Evolutionary conservation across 805 yeast genomes (phyloP), one percentile per base, ranked within the genome.

Genomic region (Kazachstania psychrophila): DNA sequence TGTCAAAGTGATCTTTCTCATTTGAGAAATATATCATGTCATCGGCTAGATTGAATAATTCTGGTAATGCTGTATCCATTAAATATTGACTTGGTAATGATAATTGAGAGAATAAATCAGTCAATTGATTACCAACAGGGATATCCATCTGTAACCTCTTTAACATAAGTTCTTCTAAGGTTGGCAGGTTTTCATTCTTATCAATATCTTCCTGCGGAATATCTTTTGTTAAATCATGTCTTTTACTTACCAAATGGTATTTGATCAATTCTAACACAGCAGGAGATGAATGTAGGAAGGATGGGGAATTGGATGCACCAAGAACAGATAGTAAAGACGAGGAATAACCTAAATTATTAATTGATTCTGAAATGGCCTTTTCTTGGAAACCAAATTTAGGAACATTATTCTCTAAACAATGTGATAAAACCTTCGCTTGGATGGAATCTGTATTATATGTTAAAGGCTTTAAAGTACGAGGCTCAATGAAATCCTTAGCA

Each of bases 11-110:
- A 45, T 77, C 77, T 15, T 92, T 72, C 54, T 88, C 96, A 9
- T 88, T 92, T 0, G 95, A 77, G 47, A 74, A 76, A 58, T 62
- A 86, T 31, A 84, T 73, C 41, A 89, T 68, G 54, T 92, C 97
- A 61, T 89, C 97, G 10, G 86, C 70, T 38, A 88, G 66, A 36
- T 73, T 70, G 47, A 77, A 81, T 39, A 92, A 69, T 51, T 85
- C 94, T 25, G 71, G 72, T 34, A 82, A 48, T 0, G 92, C 73
- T 20, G 53, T 47, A 3, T 65, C 55, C 8, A 62, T 48, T 23
- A 79, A 32, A 52, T 83, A 79, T 35, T 70, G 68, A 22, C 61
- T 54, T 1, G 95, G 95, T 18, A 73, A 55, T 6, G 79, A 62
- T 58, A 86, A 65, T 33, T 73, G 69, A 0, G 81, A 72, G 40